Evolutionary conservation across 2,329 filamentous ascomycete genomes (phyloP).

Genomic region (Penicillium sp.): DNA sequence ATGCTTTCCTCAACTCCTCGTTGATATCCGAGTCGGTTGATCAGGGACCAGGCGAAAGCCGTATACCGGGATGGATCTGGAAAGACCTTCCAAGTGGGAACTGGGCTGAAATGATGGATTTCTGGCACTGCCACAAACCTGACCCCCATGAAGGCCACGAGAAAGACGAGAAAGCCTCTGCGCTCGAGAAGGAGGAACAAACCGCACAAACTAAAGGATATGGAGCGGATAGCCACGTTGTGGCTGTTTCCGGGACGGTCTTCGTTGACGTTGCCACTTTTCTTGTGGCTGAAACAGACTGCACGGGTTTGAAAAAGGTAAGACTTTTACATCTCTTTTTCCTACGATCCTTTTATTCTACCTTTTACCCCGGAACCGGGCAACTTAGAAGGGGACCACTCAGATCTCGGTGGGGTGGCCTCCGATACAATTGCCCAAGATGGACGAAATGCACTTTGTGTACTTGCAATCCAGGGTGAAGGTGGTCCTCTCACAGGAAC

Average conservation of each 20-base stretch:
- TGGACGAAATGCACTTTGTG: conserved; percentile 23
- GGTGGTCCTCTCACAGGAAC: background rate
- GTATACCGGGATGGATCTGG: conserved; percentile 57
- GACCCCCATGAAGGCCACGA: conserved; percentile 46
- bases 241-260: conserved; percentile 63
- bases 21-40: background rate
- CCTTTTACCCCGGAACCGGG: conserved; percentile 31
- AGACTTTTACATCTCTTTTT: conserved; percentile 20
- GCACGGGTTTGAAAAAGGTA: conserved; percentile 43
- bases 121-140: conserved; percentile 99
- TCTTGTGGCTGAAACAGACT: conserved; percentile 67
- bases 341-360: background rate
- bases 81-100: conserved; percentile 94
- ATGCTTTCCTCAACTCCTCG: background rate
- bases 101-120: conserved; percentile 99
- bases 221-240: conserved; percentile 73
- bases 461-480: background rate
- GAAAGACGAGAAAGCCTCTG: conserved; percentile 38
- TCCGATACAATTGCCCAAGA: conserved; percentile 61
- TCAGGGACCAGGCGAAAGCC: background rate
- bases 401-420: conserved; percentile 46
- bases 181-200: conserved; percentile 38
- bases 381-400: conserved; percentile 56
- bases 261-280: conserved; percentile 81
- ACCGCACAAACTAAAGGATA: conserved; percentile 67